Percentiles rank a stretch among this genome's conserved stretches.
These are phyloP conservation scores for Coemansia reversa DNA, from an alignment of 192 early-diverging fungal genomes.

Conservation along the genomic window DNA sequence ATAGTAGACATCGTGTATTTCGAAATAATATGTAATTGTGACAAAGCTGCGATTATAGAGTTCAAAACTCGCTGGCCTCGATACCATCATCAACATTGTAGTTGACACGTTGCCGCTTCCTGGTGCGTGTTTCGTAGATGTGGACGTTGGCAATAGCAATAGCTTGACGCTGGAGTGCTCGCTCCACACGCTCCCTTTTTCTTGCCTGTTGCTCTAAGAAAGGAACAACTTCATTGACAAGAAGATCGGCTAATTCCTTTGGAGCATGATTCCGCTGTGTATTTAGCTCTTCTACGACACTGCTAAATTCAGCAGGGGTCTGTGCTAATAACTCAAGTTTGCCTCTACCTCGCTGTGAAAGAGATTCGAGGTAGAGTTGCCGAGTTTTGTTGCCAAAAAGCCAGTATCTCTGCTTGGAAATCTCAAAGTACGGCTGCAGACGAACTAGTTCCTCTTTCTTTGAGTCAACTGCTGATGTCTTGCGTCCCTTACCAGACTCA, in stretches of 20 bases:
- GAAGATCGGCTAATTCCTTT: constrained; percentile 29
- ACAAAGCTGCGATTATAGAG: not conserved
- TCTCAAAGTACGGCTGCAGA: constrained; percentile 42
- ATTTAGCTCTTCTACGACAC: constrained; percentile 20
- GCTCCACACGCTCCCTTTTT: constrained; percentile 34
- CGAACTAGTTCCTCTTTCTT: constrained; percentile 12
- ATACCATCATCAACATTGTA: constrained; percentile 31
- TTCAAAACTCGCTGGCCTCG: constrained; percentile 13
- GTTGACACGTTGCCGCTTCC: constrained; percentile 52
- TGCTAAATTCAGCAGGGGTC: constrained; percentile 33
- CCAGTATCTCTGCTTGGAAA: constrained; percentile 54
- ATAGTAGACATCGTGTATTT: no score
- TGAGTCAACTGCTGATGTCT: constrained; percentile 10
- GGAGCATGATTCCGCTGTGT: constrained; percentile 26
- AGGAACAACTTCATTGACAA: constrained; percentile 33
- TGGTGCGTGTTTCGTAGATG: constrained; percentile 50
- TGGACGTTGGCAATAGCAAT: constrained; percentile 40
- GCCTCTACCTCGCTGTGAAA: constrained; percentile 32
- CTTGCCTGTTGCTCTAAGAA: constrained; percentile 30
- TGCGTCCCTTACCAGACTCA: constrained; percentile 28
- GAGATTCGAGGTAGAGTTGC: constrained; percentile 37
- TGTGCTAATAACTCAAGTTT: constrained; percentile 46
- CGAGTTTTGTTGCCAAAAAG: constrained; percentile 49
- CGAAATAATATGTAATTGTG: no score
- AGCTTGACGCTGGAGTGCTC: constrained; percentile 38